A percentile compares a stretch with the other conserved stretches of the same genome.
Evolutionary conservation across 805 yeast species (phyloP).

Genomic region (Isabelozyma rhagii): DNA sequence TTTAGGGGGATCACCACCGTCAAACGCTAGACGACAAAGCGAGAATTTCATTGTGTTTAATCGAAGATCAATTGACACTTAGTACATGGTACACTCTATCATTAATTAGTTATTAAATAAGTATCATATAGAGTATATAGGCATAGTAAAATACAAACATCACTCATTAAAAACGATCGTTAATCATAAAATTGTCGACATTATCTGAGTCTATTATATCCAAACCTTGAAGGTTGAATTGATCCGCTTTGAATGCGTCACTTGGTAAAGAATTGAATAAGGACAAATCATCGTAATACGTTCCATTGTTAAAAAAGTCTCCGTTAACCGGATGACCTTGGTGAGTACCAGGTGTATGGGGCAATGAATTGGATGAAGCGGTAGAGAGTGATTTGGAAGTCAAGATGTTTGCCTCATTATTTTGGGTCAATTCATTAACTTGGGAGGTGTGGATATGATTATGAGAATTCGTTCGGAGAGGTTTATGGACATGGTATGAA

Average conservation of each 20-base stretch:
- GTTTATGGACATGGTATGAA: slow-evolving; percentile 19
- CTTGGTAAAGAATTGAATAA: slow-evolving; percentile 7
- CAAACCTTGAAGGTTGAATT: slow-evolving; percentile 2
- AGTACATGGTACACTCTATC: background rate
- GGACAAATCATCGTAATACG: background rate
- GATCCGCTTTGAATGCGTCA: slow-evolving; percentile 6
- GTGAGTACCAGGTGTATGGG: background rate
- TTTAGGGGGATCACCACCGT: too few species aligned
- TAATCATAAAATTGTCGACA: slow-evolving; percentile 7
- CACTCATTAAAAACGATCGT: slow-evolving; percentile 6
- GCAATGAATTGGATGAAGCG: background rate
- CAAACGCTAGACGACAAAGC: too few species aligned
- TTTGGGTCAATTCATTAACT: background rate
- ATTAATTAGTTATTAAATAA: too few species aligned
- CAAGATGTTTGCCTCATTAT: background rate
- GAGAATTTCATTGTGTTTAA: too few species aligned
- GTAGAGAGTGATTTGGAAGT: background rate
- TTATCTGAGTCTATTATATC: slow-evolving; percentile 11
- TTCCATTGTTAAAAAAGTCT: background rate
- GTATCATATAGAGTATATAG: background rate
- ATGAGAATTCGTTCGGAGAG: slow-evolving; percentile 1
- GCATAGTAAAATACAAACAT: background rate
- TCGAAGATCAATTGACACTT: too few species aligned
- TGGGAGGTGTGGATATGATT: background rate
- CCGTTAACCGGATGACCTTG: background rate